Evolutionary conservation across 2,329 filamentous ascomycete genomes (phyloP), one percentile per base, ranked within the genome.

Genomic region (Botryosphaeria dothidea): DNA sequence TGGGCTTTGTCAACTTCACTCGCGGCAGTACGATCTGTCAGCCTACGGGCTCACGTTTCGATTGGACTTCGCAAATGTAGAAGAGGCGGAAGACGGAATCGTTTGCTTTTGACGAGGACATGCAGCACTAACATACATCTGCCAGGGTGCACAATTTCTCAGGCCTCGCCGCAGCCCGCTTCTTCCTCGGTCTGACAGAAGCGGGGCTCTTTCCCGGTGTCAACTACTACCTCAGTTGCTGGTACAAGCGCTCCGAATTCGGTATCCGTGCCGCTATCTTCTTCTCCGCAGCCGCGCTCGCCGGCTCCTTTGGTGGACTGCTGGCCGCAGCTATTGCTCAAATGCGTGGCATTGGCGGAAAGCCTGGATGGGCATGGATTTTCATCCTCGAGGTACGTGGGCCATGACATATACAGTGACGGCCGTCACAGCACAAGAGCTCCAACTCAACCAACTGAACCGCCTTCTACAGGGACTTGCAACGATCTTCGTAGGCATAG

Each of bases 261-360:
- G 92, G 91, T 57, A 84, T 92, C n/a, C 86, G 92, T 38, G 88
- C 90, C 67, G 90, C 92, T 15, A 87, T 93, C 65, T 94, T 95
- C 81, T 96, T 95, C 80, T 92, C 90, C 0, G 90, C 91, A 0
- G 92, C 92, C 0, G 91, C 92, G 0, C 78, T 95, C 0, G 89
- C 91, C 0, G 92, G 92, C 0, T 92, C 89, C 0, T 92, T 93
- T 68, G 90, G 90, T 71, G 90, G 90, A 3, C 83, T 92, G 1
- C 82, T 92, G 3, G 90, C 90, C 0, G 89, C 89, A 2, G 90
- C 85, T 0, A 92, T 92, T 68, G 84, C 86, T 41, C 83, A 88
- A 56, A 91, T 92, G 88, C 80, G 88, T 66, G 89, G 89, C 1
- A 78, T 89, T 9, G 84, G 83, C 2, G 76, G 75, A 7, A 77